Evolutionary conservation across 805 yeast genomes (phyloP), one percentile per base, ranked within the genome.

Genomic region (Kazachstania africana): DNA sequence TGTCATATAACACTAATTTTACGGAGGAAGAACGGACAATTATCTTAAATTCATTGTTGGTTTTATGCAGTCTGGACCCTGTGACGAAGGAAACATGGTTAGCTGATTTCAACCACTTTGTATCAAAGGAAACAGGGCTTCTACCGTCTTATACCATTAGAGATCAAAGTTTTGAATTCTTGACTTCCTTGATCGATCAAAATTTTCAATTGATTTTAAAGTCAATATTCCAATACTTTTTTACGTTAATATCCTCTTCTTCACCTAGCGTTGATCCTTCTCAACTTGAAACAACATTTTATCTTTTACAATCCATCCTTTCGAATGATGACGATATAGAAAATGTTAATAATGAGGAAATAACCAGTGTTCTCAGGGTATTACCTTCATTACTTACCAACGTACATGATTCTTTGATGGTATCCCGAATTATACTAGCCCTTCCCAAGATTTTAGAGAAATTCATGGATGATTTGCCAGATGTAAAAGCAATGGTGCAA

Each of bases 41-140:
- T 4, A 34, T 62, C 4, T 21, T 46, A 2, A 45, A 53, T 6
- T 34, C 60, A n/a, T 41, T 73, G 5, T 40, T 63, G 1, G 40
- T 43, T 3, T 50, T 69, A 6, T 52, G 73, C 5, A 45, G 53
- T 8, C 44, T 76, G 9, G 64, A 78, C 2, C 36, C 44, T 1
- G 65, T 60, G 4, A 53, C 59, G 0, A 67, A 62, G 22, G 66
- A 65, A 4, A 40, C 39, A n/a, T 81, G 77, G 65, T 50, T 54
- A 3, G 61, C 58, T 2, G 87, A 85, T 47, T 68, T 74, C 46
- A 83, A 85, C 45, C 55, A 53, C 3, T 84, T 72, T 50, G 80
- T 83, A 5, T 70, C 85, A 2, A 78, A 72, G 22, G 85, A 81
- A 35, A 65, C 82, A 2, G 95, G 84, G 2, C 63, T 85, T 20